Percentiles rank a stretch among this genome's conserved stretches.
Conservation (phyloP, 176 grass and related monocot genomes). For the Musa troglodytarum region DNA sequence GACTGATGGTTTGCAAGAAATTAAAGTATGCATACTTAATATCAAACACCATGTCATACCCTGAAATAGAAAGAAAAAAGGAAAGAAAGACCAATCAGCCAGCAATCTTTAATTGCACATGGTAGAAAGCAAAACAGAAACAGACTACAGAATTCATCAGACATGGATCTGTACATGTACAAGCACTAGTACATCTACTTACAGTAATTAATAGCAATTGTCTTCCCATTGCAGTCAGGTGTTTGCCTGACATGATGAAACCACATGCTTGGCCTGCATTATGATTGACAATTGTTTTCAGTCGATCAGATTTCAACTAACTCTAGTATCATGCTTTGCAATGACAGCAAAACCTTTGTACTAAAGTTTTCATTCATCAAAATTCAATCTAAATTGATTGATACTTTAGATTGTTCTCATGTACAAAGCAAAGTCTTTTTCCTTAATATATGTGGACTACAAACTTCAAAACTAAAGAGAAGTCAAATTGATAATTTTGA, state of each 20-base stretch:
- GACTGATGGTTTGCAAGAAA: constrained; percentile 46
- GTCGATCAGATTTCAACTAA: not conserved
- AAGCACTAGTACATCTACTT: not conserved
- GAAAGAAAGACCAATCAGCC: not conserved
- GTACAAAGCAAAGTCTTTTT: too few relatives aligned
- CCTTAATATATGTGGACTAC: too few relatives aligned
- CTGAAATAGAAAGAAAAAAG: constrained; percentile 14
- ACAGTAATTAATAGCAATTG: constrained; percentile 95
- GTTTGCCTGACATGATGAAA: constrained; percentile 95
- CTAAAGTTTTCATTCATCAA: not conserved
- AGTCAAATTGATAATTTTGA: too few relatives aligned
- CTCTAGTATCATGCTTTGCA: not conserved
- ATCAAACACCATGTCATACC: constrained; percentile 99
- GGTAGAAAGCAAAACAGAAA: not conserved
- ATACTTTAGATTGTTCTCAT: too few relatives aligned
- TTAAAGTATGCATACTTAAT: constrained; percentile 95
- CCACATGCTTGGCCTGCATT: constrained; percentile 83
- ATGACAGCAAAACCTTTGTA: not conserved
- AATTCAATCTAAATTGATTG: not conserved
- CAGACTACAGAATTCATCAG: not conserved
- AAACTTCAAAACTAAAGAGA: too few relatives aligned
- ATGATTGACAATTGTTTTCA: constrained; percentile 2
- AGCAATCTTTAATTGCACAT: not conserved
- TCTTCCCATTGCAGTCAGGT: constrained; percentile 55
- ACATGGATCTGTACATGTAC: not conserved